phyloP scores from a whole-genome alignment of 805 yeast genomes.

The Trichomonascus vanleenenianus region DNA sequence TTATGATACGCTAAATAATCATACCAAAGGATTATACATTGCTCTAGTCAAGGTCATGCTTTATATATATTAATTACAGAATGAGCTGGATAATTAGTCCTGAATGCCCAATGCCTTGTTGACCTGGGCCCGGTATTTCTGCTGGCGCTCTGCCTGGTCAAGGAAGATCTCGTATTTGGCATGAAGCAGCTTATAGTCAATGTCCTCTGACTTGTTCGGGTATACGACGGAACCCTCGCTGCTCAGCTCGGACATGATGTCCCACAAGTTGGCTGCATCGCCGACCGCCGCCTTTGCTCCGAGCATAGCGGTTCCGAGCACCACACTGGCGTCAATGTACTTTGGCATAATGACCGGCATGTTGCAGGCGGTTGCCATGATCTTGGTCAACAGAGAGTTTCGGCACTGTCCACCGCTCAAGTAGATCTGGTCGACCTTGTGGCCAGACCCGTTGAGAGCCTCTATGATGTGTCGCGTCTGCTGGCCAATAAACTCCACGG shows the following conservation, averaged over 20 bases:
- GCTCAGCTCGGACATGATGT: slow-evolving; percentile 74
- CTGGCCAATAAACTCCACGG: slow-evolving; percentile 95
- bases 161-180: slow-evolving; percentile 80
- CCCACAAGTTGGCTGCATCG: slow-evolving; percentile 52
- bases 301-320: slow-evolving; percentile 87
- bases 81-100: not conserved
- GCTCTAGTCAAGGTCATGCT: not conserved
- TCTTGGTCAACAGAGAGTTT: slow-evolving; percentile 78
- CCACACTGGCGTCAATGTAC: slow-evolving; percentile 95
- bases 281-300: slow-evolving; percentile 91
- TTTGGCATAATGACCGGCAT: slow-evolving; percentile 87
- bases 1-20: not conserved
- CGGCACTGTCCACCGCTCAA: slow-evolving; percentile 97
- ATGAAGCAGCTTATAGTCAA: slow-evolving; percentile 63
- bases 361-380: slow-evolving; percentile 89
- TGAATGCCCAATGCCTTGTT: slow-evolving; percentile 14
- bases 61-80: not conserved
- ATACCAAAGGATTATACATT: not conserved
- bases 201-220: slow-evolving; percentile 51
- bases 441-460: slow-evolving; percentile 75
- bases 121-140: slow-evolving; percentile 63
- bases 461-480: slow-evolving; percentile 95
- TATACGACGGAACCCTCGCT: slow-evolving; percentile 74
- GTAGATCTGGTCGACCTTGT: slow-evolving; percentile 63
- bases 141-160: slow-evolving; percentile 81